Base-by-base conservation (phyloP, 2,329 filamentous ascomycete genomes). In the Coleophoma crateriformis region DNA sequence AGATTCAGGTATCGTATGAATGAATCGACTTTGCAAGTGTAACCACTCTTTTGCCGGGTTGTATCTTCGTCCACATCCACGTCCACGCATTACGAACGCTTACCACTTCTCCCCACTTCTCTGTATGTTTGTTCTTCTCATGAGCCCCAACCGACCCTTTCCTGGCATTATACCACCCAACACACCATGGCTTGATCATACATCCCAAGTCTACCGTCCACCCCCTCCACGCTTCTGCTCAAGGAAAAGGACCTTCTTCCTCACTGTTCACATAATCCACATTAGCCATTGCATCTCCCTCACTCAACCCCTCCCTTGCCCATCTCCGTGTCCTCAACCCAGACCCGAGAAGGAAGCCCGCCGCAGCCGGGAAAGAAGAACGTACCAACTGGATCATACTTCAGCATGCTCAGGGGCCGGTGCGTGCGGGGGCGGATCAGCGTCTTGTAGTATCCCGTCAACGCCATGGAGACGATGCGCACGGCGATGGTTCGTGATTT, bases 401-500 rank as follows among this genome's bases (percentile, higher is more conserved):
- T 99, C 62, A 99, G 76, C 90, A 99, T 94, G 74, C 90, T 95
- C 72, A 99, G 81, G 50, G 95, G 91, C 41, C 86, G 78, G 55
- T 90, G 79, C 32, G 81, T 79, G 60, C 94, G 85, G 12, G 90
- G 91, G 51, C 95, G 85, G 60, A 86, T 79, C 70, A 95, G 84
- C 48, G 90, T 95, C 71, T 92, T 91, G 78, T 92, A 99, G 79
- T 90, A 99, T 64, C 94, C 94, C 22, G 94, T 99, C 86, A 96
- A 86, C 68, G 94, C 94, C 94, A 99, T 99, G 56, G 90, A 96
- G 68, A 99, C 77, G 59, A 99, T 86, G 68, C 94, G 91, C 69
- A 96, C 92, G 67, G 88, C 82, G 67, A 99, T 85, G 59, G 92
- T 86, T 68, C 95, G 90, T 66, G 91, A 88, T 78, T 97, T 97